Conservation (phyloP, 2,329 filamentous ascomycete species). For the Endoconidiophora polonica region DNA sequence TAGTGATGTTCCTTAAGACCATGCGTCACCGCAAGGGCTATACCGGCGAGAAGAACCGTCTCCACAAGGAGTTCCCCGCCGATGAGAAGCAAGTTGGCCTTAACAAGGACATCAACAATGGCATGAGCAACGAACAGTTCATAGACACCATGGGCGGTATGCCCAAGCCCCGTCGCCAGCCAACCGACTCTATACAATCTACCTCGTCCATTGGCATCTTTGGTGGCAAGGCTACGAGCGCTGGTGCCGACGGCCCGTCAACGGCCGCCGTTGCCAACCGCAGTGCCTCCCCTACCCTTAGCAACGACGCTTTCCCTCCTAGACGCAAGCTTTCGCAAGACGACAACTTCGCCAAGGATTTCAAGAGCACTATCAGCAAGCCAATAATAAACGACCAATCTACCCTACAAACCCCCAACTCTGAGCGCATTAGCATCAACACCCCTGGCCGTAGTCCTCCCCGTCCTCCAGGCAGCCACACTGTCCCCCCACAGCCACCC, state of each 20-base stretch:
- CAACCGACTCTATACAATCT: slow-evolving; percentile 2
- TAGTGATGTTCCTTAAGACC: slow-evolving; percentile 45
- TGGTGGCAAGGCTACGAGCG: slow-evolving; percentile 2
- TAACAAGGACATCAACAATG: slow-evolving; percentile 6
- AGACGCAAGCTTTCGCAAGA: slow-evolving; percentile 27
- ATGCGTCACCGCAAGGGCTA: slow-evolving; percentile 9
- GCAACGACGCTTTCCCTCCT: slow-evolving; percentile 32
- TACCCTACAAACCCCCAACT: not conserved
- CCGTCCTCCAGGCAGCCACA: slow-evolving; percentile 4
- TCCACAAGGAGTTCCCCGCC: slow-evolving; percentile 3
- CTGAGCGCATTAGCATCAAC: slow-evolving; percentile 10
- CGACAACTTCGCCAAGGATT: slow-evolving; percentile 44
- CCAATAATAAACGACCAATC: slow-evolving; percentile 32
- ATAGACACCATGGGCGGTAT: slow-evolving; percentile 10
- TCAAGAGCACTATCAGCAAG: slow-evolving; percentile 46
- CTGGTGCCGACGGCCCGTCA: not conserved
- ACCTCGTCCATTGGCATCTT: slow-evolving; percentile 11
- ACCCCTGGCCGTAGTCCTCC: slow-evolving; percentile 10
- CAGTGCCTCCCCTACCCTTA: slow-evolving; percentile 20
- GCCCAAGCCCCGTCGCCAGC: slow-evolving; percentile 29
- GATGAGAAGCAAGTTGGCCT: slow-evolving; percentile 12
- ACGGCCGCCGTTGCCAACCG: not conserved
- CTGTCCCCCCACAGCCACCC: slow-evolving; percentile 5
- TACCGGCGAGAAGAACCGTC: slow-evolving; percentile 9
- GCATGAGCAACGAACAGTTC: slow-evolving; percentile 12